Evolutionary conservation across 306 rosid species (phyloP), one percentile per base, ranked within the genome.

Genomic region (Citrullus amarus): DNA sequence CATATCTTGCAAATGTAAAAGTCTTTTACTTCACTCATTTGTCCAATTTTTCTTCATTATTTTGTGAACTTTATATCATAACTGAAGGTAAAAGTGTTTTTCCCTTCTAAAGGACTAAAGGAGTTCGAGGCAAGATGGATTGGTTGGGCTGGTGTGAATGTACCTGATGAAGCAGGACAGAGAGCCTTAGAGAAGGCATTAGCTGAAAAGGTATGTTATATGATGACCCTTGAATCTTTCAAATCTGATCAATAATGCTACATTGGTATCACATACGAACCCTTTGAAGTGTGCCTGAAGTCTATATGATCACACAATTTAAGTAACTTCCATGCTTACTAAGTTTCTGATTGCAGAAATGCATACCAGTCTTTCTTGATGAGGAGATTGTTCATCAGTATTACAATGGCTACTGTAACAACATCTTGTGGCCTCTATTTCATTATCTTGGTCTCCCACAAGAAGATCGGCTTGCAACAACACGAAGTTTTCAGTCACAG

Each of bases 81-180:
- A 66, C 75, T 81, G 78, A 75, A 60, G 79, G 56, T 85, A 66
- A 78, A 48, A 80, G 73, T 74, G 56, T 76, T 55, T 62, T 78
- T 79, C 57, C 85, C 83, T 53, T 88, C 79, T 93, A 86, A 85
- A 94, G 98, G 98, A 67, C 88, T 94, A 77, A 94, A 87, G 91
- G 98, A 94, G 84, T 92, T 94, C 79, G 98, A 94, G 67, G 89
- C 96, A 41, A 88, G 96, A 86, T 94, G 98, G 98, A 94, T 92
- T 82, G 98, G 98, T 46, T 94, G 98, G 97, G 92, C 97, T 76
- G 98, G 98, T n/a, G 87, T 94, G 68, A 94, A 91, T 86, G 98
- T 94, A 60, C 88, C 92, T 25, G 98, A 94, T 85, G 90, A 82
- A n/a, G 84, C 81, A 73, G 98, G 98, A 67, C 93, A 85, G 77